A percentile compares a stretch with the other conserved stretches of the same genome.
These are phyloP conservation scores for Picochlorum sp. DNA, from an alignment of 139 green algal genomes.

Conservation along the genomic window DNA sequence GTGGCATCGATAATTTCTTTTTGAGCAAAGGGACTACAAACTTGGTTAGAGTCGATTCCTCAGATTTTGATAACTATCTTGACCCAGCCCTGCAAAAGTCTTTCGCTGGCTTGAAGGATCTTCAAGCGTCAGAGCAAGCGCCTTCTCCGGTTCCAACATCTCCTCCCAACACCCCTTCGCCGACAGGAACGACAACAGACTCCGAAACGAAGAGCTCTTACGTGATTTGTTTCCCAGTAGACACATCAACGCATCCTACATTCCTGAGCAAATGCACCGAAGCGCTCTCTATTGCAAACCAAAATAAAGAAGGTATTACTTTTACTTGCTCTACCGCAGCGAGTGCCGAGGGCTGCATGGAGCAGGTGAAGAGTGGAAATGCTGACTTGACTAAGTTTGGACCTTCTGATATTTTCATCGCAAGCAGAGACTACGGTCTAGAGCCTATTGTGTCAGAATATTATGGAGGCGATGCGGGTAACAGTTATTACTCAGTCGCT, in stretches of 20 bases:
- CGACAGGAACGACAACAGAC: no score
- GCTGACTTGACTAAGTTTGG: conserved; percentile 7
- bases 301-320: background rate
- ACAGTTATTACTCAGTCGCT: conserved; percentile 16
- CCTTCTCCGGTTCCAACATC: no score
- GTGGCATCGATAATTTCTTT: background rate
- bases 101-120: no score
- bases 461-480: background rate
- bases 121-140: no score
- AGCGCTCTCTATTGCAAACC: background rate
- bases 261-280: background rate
- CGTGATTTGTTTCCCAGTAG: background rate
- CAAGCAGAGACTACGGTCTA: background rate
- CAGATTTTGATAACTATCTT: background rate
- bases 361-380: background rate
- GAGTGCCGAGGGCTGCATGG: conserved; percentile 2
- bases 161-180: no score
- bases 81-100: background rate
- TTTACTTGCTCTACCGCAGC: conserved; percentile 11
- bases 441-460: background rate
- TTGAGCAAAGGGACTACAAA: background rate
- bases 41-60: background rate
- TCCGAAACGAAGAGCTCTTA: no score
- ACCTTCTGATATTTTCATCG: background rate
- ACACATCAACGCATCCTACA: background rate